Evolutionary conservation across 257 asterid genomes (phyloP).

Genomic region (Penstemon newberryi): DNA sequence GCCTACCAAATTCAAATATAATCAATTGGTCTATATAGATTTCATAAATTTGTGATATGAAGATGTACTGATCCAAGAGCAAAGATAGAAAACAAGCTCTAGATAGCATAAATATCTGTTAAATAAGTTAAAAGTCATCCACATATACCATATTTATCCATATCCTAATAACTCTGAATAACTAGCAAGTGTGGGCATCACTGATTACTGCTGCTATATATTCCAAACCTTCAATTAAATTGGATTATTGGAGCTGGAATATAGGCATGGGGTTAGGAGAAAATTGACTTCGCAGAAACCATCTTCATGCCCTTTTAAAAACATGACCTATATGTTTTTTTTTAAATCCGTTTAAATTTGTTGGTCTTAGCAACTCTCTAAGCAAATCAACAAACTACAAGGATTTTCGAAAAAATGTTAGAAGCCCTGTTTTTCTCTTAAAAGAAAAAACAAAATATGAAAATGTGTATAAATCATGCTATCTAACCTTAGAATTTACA

Average conservation of each 20-base stretch:
- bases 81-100: neutral
- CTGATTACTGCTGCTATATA: conserved; percentile 3
- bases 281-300: conserved; percentile 8
- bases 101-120: conserved; percentile 6
- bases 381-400: conserved; percentile 5
- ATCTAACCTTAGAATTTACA: too few relatives aligned
- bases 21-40: neutral
- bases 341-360: neutral
- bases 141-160: conserved; percentile 1
- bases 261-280: conserved; percentile 6
- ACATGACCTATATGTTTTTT: neutral
- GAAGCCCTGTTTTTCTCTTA: neutral
- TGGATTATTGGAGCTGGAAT: conserved; percentile 9
- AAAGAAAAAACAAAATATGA: too few relatives aligned
- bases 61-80: neutral
- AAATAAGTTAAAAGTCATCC: neutral
- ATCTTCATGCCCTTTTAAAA: neutral
- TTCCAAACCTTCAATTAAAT: neutral
- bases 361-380: neutral
- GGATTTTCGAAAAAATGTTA: neutral
- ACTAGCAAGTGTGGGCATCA: conserved; percentile 4
- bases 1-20: neutral
- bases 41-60: conserved; percentile 3
- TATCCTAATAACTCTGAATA: conserved; percentile 2
- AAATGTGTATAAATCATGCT: too few relatives aligned